Evolutionary conservation across 306 rosid species (phyloP), one percentile per base, ranked within the genome.

Genomic region (Neltuma alba): DNA sequence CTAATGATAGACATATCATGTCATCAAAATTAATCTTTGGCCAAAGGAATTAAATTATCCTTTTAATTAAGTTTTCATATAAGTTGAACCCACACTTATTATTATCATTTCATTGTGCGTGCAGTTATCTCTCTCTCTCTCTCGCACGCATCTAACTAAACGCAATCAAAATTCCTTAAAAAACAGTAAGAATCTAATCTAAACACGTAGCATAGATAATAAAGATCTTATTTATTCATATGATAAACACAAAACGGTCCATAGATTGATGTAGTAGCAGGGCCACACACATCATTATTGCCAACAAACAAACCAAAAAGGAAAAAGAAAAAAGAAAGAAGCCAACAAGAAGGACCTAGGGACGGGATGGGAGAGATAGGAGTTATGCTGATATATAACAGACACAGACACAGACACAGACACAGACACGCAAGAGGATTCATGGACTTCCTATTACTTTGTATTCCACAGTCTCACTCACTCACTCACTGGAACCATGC

Each of bases 401-500:
- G 23, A n/a, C n/a, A n/a, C n/a, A n/a, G n/a, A n/a, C n/a, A n/a
- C n/a, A n/a, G n/a, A n/a, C n/a, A n/a, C n/a, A n/a, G n/a, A n/a
- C n/a, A n/a, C n/a, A 23, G 16, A 21, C 6, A 55, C 15, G 31
- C 11, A 55, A 55, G 10, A 41, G 13, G 45, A 41, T 41, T 41
- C 14, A 41, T 9, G 41, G 7, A 5, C 41, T 4, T 55, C 58
- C 60, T 57, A 28, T n/a, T 5, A 18, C 27, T 7, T 50, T 52
- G 13, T 13, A 54, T 54, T 60, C 36, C 36, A 33, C 36, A 33
- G 37, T 45, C 34, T 18, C 20, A 57, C 38, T 62, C 5, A 14
- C 48, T 47, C 34, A 58, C 77, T 88, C 82, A 88, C 76, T 38
- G 86, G 70, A 83, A 89, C 91, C 93, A 91, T 25, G 83, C 13